Percentiles rank a stretch among this genome's conserved stretches.
These are phyloP conservation scores for Andrographis paniculata DNA, from an alignment of 305 asterid genomes.

Conservation along the genomic window DNA sequence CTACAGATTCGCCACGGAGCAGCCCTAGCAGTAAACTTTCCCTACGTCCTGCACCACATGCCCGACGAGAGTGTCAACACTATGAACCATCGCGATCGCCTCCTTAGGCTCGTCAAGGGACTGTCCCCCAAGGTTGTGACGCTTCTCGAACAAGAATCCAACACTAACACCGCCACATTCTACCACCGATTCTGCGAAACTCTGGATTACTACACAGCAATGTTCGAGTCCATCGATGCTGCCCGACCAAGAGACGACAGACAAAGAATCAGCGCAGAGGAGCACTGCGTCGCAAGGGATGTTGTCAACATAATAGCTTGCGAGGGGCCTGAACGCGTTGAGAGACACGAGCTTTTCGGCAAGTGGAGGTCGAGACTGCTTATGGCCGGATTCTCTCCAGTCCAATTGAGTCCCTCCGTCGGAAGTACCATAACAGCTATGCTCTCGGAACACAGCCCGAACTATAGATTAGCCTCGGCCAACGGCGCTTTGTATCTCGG, in stretches of 20 bases:
- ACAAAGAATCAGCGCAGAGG: slow-evolving; percentile 69
- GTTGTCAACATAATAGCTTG: slow-evolving; percentile 78
- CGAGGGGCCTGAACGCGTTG: slow-evolving; percentile 75
- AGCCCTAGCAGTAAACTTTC: slow-evolving; percentile 70
- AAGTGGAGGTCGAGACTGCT: slow-evolving; percentile 71
- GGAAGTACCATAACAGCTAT: slow-evolving; percentile 35
- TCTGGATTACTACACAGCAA: slow-evolving; percentile 54
- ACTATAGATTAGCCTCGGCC: slow-evolving; percentile 40
- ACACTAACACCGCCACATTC: slow-evolving; percentile 59
- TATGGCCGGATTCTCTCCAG: slow-evolving; percentile 70
- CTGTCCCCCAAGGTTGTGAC: slow-evolving; percentile 67
- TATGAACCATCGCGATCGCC: slow-evolving; percentile 53
- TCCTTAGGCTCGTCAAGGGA: slow-evolving; percentile 52
- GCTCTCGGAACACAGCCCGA: slow-evolving; percentile 51
- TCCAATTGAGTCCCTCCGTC: slow-evolving; percentile 56
- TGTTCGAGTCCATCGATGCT: slow-evolving; percentile 78
- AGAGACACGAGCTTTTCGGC: slow-evolving; percentile 81
- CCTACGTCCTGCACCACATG: slow-evolving; percentile 67
- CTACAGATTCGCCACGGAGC: slow-evolving; percentile 43
- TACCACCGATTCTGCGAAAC: slow-evolving; percentile 51
- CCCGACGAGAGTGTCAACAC: slow-evolving; percentile 77
- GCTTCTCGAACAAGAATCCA: slow-evolving; percentile 61
- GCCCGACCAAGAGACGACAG: slow-evolving; percentile 63
- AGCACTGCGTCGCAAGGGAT: slow-evolving; percentile 80
- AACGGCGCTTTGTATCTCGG: slow-evolving; percentile 69